Evolutionary conservation across 225 moss, liverwort and hornwort genomes (phyloP), one percentile per base, ranked within the genome.

Genomic region (Polytrichum commune): DNA sequence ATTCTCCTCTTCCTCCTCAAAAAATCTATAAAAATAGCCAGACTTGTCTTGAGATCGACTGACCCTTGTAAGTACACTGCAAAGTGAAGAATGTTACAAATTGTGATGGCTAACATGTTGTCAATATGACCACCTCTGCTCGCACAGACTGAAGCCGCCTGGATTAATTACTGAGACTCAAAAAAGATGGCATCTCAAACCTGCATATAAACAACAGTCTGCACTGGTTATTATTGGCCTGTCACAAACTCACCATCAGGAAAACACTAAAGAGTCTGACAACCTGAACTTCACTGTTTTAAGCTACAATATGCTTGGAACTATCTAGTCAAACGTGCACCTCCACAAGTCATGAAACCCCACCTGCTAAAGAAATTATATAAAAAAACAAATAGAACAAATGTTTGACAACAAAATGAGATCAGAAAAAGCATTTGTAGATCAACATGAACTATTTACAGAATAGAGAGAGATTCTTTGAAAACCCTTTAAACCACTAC

Each of bases 111-210:
- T 8, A 27, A 18, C 62, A 3, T 27, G 62, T 63, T 63, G 62
- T 63, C 62, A 63, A 63, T 63, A 28, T 63, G 62, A 63, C 62
- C 26, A 27, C 25, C 27, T 63, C 62, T 63, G 62, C 62, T 24
- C 16, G 24, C 6, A 55, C 55, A 58, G 6, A 6, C 58, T 24
- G 20, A 58, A 24, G 20, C 58, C 24, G n/a, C 58, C 24, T 58
- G 58, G 24, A 24, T 7, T 58, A 24, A 58, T 20, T 58, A 9
- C n/a, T 23, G 58, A 58, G 6, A 24, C 58, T 46, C 46, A 16
- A 13, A 26, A 16, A 46, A 16, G 46, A 46, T 46, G 13, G 46
- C 46, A 46, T 46, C 46, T 46, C 46, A 46, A 46, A 46, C 46
- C 46, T 46, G 46, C 46, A 46, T 46, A n/a, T 23, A 3, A 58